These are phyloP conservation scores for Colletotrichum tofieldiae DNA, from an alignment of 2,329 filamentous ascomycete species.

Conservation along the genomic window DNA sequence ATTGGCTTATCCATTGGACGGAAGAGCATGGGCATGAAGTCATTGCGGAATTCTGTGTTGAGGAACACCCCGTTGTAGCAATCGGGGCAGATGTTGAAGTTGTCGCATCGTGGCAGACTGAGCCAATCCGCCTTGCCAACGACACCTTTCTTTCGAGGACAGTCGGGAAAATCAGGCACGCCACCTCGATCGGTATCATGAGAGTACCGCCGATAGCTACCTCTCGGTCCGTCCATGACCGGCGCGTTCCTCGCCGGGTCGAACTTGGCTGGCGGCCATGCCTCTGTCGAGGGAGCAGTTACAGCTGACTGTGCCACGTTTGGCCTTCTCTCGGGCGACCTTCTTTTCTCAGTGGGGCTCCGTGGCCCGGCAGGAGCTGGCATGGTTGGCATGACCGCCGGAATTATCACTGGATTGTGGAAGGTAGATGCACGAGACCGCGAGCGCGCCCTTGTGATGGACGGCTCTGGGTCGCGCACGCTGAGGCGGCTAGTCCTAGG, in stretches of 20 bases:
- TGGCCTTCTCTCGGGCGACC: constrained; percentile 43
- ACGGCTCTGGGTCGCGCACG: constrained; percentile 33
- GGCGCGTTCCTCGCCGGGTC: constrained; percentile 56
- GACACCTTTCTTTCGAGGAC: constrained; percentile 76
- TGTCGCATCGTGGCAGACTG: constrained; percentile 78
- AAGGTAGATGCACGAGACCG: constrained; percentile 50
- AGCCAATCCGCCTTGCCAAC: constrained; percentile 84
- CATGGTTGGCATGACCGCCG: constrained; percentile 45
- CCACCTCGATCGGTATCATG: constrained; percentile 64
- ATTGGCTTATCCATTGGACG: constrained; percentile 72
- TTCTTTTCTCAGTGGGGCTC: constrained; percentile 46
- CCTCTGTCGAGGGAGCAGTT: constrained; percentile 24
- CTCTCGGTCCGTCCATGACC: constrained; percentile 57
- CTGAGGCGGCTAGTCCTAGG: constrained; percentile 45
- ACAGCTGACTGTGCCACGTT: constrained; percentile 12
- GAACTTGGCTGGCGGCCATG: constrained; percentile 65
- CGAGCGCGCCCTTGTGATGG: constrained; percentile 33
- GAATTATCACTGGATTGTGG: constrained; percentile 41
- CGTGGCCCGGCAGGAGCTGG: constrained; percentile 44
- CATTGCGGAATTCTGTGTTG: constrained; percentile 76
- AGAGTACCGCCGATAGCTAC: constrained; percentile 68
- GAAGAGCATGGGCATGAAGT: constrained; percentile 75
- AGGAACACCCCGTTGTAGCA: constrained; percentile 83
- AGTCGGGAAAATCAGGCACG: constrained; percentile 73
- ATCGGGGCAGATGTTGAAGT: constrained; percentile 85